phyloP scores from a whole-genome alignment of 129 eudicot genomes.

The Erigeron canadensis region DNA sequence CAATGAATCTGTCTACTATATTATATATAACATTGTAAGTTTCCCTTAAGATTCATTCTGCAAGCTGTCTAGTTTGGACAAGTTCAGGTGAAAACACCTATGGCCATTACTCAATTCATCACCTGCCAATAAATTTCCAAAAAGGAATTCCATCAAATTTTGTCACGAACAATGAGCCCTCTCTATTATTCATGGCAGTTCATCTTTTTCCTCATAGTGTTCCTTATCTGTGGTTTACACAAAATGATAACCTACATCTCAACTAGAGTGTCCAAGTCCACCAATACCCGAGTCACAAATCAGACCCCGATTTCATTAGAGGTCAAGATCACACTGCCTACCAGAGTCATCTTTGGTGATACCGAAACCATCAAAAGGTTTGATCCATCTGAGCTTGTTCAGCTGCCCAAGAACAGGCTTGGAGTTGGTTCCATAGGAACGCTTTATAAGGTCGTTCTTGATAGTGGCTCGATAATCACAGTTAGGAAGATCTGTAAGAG shows the following conservation, averaged over 20 bases:
- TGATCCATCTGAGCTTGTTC: constrained; percentile 46
- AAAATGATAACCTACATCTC: constrained; percentile 23
- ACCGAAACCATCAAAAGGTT: constrained; percentile 16
- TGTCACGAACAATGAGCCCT: constrained; percentile 21
- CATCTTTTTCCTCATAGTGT: constrained; percentile 13
- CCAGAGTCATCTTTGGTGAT: constrained; percentile 41
- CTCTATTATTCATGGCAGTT: constrained; percentile 22
- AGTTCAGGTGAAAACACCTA: constrained; percentile 40
- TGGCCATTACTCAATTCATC: constrained; percentile 14
- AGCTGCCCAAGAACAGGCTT: constrained; percentile 42
- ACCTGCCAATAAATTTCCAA: constrained; percentile 10
- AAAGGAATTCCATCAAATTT: not conserved
- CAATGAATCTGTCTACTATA: not conserved
- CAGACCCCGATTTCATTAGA: constrained; percentile 43
- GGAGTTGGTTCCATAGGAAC: constrained; percentile 51
- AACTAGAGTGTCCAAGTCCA: constrained; percentile 21
- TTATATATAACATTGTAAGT: not conserved
- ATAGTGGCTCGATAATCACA: constrained; percentile 35
- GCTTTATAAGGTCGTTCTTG: constrained; percentile 47
- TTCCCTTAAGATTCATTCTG: constrained; percentile 17
- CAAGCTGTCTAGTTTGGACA: constrained; percentile 29
- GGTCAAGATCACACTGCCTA: constrained; percentile 44
- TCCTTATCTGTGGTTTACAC: constrained; percentile 24
- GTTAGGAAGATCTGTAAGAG: constrained; percentile 31
- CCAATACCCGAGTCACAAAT: constrained; percentile 28